Evolutionary conservation across 768 basidiomycete species (phyloP).

Genomic region (Auriscalpium microsporum): DNA sequence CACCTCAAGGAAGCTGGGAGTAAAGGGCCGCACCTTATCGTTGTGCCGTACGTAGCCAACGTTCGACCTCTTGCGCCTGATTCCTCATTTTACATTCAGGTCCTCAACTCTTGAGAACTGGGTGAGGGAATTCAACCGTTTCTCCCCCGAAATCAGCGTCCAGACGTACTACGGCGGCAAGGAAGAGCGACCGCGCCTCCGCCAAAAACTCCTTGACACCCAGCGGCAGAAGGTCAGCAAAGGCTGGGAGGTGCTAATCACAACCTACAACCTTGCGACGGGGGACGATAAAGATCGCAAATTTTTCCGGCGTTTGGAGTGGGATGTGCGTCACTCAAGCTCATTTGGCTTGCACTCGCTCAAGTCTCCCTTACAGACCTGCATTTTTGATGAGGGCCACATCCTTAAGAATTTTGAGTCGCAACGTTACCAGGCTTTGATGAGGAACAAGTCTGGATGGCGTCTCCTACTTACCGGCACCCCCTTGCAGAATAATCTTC

Average conservation of each 20-base stretch:
- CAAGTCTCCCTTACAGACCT: constrained; percentile 44
- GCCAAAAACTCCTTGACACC: constrained; percentile 62
- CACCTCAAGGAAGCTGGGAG: constrained; percentile 73
- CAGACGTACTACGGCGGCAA: constrained; percentile 94
- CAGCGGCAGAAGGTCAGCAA: constrained; percentile 39
- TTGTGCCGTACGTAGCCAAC: constrained; percentile 74
- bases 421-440: constrained; percentile 85
- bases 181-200: constrained; percentile 67
- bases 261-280: constrained; percentile 92
- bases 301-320: constrained; percentile 84
- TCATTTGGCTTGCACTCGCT: not conserved
- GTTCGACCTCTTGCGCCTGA: not conserved
- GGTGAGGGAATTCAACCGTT: constrained; percentile 92
- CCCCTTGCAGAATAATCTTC: constrained; percentile 86
- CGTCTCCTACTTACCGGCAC: constrained; percentile 90
- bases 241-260: constrained; percentile 90
- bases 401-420: constrained; percentile 96
- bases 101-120: constrained; percentile 98
- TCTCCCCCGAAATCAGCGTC: constrained; percentile 78
- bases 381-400: constrained; percentile 96
- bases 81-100: constrained; percentile 29
- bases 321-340: constrained; percentile 62
- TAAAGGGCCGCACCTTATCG: constrained; percentile 82
- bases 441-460: constrained; percentile 85
- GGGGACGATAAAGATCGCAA: constrained; percentile 83